These are phyloP conservation scores for Chamaenerion angustifolium DNA, from an alignment of 345 rosid species.

Conservation along the genomic window DNA sequence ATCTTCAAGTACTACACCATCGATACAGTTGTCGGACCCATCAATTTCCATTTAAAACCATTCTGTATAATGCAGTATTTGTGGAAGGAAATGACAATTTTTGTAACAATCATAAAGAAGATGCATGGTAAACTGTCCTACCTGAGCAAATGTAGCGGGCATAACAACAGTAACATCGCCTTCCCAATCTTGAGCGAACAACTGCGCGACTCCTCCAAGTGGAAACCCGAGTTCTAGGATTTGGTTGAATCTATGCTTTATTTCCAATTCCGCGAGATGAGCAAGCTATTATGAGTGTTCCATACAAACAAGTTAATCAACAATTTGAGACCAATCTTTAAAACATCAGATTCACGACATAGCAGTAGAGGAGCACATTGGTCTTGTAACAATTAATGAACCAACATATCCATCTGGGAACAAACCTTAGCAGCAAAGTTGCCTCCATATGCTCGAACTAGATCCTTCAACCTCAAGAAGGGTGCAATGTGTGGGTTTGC, in stretches of 20 bases:
- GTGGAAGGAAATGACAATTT: no score
- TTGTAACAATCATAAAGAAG: no score
- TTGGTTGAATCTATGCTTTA: constrained; percentile 88
- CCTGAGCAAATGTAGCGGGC: constrained; percentile 98
- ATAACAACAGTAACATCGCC: constrained; percentile 96
- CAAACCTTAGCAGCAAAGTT: constrained; percentile 96
- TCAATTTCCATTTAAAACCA: no score
- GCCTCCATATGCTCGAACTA: constrained; percentile 80
- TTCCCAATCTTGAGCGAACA: constrained; percentile 98
- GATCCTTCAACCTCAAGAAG: constrained; percentile 59
- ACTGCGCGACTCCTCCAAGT: constrained; percentile 77
- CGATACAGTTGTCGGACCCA: background rate
- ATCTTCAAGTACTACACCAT: constrained; percentile 63
- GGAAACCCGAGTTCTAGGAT: constrained; percentile 88
- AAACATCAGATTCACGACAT: background rate
- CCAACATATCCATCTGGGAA: no score
- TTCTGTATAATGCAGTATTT: no score
- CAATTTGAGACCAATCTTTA: background rate
- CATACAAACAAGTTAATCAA: background rate
- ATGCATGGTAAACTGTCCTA: constrained; percentile 10
- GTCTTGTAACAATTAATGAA: no score
- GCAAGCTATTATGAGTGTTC: constrained; percentile 45
- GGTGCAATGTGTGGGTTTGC: constrained; percentile 99
- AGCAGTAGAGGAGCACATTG: no score
- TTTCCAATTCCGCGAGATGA: constrained; percentile 91